Evolutionary conservation across 495 filamentous ascomycete genomes (phyloP), one percentile per base, ranked within the genome.

Genomic region (Penicillium daleae): DNA sequence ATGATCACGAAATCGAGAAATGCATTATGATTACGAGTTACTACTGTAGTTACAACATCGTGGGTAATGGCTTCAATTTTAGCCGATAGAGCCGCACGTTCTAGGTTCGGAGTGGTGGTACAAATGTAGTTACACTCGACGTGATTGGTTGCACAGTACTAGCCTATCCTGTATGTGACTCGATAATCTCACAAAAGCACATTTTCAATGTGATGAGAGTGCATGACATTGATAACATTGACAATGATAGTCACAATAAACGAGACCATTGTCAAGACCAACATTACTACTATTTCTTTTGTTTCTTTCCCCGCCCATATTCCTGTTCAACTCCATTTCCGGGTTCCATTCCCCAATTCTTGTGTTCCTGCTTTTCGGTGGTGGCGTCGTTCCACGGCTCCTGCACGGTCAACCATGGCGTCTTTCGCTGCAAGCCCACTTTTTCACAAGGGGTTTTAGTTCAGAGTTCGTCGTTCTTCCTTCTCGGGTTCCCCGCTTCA

Each of bases 371-470:
- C 19, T 32, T 19, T 53, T n/a, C 29, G 40, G 40, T 44, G 40
- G 40, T 21, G 13, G 31, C 50, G 9, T 54, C 12, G 22, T n/a
- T 50, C 13, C 46, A 17, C n/a, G n/a, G n/a, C n/a, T n/a, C n/a
- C n/a, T n/a, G n/a, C n/a, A n/a, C n/a, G n/a, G n/a, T n/a, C n/a
- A 54, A 54, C 51, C 51, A 6, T 54, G 51, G 51, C 51, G 42
- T 46, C 10, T 46, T 22, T 22, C 19, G 19, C 39, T 42, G n/a
- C 21, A 46, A 46, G 42, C 42, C 42, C 21, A 9, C 21, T 21
- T 24, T 24, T 46, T 46, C 42, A 46, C 42, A 7, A 42, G 39
- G 39, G n/a, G n/a, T n/a, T n/a, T n/a, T n/a, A n/a, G n/a, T n/a
- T n/a, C n/a, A n/a, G n/a, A n/a, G n/a, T n/a, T n/a, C n/a, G n/a